A percentile compares a stretch with the other conserved stretches of the same genome.
These are phyloP conservation scores for Hypoxylon cercidicola DNA, from an alignment of 495 filamentous ascomycete genomes.

Conservation along the genomic window DNA sequence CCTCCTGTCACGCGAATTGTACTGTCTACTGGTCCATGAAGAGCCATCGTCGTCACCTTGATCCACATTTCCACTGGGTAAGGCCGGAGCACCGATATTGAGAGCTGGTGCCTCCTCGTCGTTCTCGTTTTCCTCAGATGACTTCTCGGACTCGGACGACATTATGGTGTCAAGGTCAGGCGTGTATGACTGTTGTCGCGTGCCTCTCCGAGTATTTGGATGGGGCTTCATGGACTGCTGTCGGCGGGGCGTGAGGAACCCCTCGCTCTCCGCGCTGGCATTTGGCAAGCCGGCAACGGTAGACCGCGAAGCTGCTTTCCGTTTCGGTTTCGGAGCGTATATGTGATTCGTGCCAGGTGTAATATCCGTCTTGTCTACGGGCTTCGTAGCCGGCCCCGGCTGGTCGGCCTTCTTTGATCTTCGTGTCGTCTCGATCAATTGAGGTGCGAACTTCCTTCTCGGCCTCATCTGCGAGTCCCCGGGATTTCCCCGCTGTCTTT, in stretches of 20 bases:
- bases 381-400: slow-evolving; percentile 59
- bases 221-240: slow-evolving; percentile 53
- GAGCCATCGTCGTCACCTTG: slow-evolving; percentile 40
- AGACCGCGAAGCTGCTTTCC: slow-evolving; percentile 40
- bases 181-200: slow-evolving; percentile 52
- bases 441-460: slow-evolving; percentile 66
- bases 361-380: slow-evolving; percentile 66
- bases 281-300: slow-evolving; percentile 38
- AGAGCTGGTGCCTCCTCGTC: slow-evolving; percentile 32
- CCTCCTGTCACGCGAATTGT: slow-evolving; percentile 53
- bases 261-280: slow-evolving; percentile 30
- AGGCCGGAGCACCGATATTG: slow-evolving; percentile 46
- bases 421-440: slow-evolving; percentile 74
- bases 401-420: slow-evolving; percentile 65
- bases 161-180: slow-evolving; percentile 53
- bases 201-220: slow-evolving; percentile 51
- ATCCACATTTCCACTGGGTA: slow-evolving; percentile 30
- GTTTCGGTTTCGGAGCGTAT: slow-evolving; percentile 58
- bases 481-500: slow-evolving; percentile 24
- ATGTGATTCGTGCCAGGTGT: slow-evolving; percentile 68
- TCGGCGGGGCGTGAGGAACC: slow-evolving; percentile 42
- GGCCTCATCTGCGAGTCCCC: slow-evolving; percentile 36
- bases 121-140: slow-evolving; percentile 48
- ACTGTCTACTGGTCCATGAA: slow-evolving; percentile 53
- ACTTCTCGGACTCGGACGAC: slow-evolving; percentile 49